phyloP scores from a whole-genome alignment of 768 basidiomycete genomes.

The Serendipita sp. region DNA sequence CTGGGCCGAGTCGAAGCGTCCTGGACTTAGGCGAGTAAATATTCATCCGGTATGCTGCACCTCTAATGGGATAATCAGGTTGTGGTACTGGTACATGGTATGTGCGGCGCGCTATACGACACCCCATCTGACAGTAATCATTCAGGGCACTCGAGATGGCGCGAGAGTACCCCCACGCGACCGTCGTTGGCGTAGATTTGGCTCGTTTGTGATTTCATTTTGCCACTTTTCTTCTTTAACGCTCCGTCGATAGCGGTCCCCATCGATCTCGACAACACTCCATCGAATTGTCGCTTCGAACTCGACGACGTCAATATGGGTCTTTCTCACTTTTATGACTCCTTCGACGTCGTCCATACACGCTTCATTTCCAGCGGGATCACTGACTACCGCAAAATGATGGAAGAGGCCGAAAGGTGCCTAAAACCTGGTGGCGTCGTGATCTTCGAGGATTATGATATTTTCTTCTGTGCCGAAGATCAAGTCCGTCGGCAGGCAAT shows the following conservation, averaged over 20 bases:
- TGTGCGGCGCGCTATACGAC: not conserved
- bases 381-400: not conserved
- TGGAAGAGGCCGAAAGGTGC: not conserved
- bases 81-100: not conserved
- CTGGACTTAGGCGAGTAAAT: not conserved
- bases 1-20: not conserved
- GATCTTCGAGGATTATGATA: not conserved
- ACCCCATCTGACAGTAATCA: not conserved
- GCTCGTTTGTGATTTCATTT: not conserved
- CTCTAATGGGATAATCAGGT: not conserved
- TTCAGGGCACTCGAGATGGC: not conserved
- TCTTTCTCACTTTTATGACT: slow-evolving; percentile 3
- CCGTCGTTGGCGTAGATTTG: not conserved
- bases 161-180: not conserved
- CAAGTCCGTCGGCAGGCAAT: not conserved
- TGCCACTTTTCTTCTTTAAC: not conserved
- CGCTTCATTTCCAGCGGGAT: slow-evolving; percentile 5
- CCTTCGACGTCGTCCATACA: slow-evolving; percentile 7
- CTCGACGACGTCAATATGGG: slow-evolving; percentile 8
- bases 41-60: not conserved
- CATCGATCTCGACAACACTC: not conserved
- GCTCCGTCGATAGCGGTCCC: slow-evolving; percentile 33
- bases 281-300: not conserved
- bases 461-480: not conserved
- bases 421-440: not conserved